Base-by-base conservation (phyloP, 2,329 filamentous ascomycete genomes). In the Colletotrichum destructivum region DNA sequence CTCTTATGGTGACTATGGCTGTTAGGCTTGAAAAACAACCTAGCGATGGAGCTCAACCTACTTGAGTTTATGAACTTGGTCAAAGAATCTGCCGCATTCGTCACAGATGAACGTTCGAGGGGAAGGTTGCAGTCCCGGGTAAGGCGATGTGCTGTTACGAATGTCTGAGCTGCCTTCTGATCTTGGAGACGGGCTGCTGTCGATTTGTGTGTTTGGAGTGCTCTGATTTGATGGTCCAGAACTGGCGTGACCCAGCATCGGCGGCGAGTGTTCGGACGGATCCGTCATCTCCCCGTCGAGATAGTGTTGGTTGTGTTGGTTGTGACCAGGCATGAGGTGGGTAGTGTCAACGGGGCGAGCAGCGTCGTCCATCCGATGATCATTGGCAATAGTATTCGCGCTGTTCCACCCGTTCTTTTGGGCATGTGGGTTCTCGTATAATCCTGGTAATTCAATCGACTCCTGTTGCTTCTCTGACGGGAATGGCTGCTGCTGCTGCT, bases 61-160 rank as follows among this genome's bases (percentile, higher is more conserved):
- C 87, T 90, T 90, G 21, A 91, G 82, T 75, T 90, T 90, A 73
- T 91, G 88, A 12, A 88, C 82, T 76, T 90, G 88, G 69, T 90
- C 88, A 75, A 90, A 90, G 0, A 80, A 78, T 42, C 84, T 81
- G 21, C 80, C 78, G 69, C 84, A 87, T 46, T 84, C 79, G 18
- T 84, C 82, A 70, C 85, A 87, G 4, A 78, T 78, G 46, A 80
- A 82, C 0, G 75, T 73, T 16, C 77, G 76, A 7, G 75, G 78
- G 2, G 80, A 80, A 3, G 76, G 62, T 23, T 66, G 44, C 38
- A 72, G 35, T 6, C 64, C 66, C 16, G 72, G 49, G 55, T 73
- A 75, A 1, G 82, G 83, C 3, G 83, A 84, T 4, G 77, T 76
- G 67, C 81, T 83, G 38, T 82, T 79, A 15, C 79, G 78, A 46